phyloP scores from a whole-genome alignment of 371 early-diverging fungal genomes.

The Nematocida homosporus region DNA sequence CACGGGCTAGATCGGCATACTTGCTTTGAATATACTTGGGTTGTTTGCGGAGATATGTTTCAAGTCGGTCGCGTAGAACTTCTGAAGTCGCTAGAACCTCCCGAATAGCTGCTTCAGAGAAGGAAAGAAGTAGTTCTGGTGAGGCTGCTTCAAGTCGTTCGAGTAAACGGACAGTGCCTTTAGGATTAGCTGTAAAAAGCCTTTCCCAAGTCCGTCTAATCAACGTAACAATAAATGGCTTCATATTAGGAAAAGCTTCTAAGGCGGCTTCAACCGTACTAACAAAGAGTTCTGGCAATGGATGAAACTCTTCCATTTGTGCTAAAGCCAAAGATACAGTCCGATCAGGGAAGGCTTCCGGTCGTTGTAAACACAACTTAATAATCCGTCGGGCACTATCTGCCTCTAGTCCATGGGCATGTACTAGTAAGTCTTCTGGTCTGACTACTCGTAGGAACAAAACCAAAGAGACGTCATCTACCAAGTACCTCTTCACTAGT shows the following conservation, averaged over 20 bases:
- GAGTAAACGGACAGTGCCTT: not conserved
- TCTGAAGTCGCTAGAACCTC: not conserved
- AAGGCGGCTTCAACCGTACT: not conserved
- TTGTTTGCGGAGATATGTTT: conserved; percentile 32
- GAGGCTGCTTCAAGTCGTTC: not conserved
- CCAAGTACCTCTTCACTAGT: conserved; percentile 21
- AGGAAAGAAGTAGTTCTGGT: conserved; percentile 18
- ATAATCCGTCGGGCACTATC: conserved; percentile 3
- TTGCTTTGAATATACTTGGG: conserved; percentile 35
- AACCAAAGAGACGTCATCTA: conserved; percentile 34
- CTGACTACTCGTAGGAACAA: conserved; percentile 24
- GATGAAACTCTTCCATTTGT: not conserved
- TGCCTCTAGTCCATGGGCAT: not conserved
- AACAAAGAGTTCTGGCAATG: not conserved
- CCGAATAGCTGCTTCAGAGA: not conserved
- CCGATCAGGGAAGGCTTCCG: conserved; percentile 41
- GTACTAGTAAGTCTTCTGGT: conserved; percentile 17
- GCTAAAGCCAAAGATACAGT: conserved; percentile 16
- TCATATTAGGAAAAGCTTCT: conserved; percentile 30
- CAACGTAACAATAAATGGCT: conserved; percentile 14
- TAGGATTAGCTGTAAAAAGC: not conserved
- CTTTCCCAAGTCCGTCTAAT: conserved; percentile 5
- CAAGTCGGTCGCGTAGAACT: not conserved
- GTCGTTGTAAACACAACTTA: not conserved
- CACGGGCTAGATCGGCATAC: conserved; percentile 19